Conservation (phyloP, 2,329 filamentous ascomycete species). For the Pestalotiopsis sp. region DNA sequence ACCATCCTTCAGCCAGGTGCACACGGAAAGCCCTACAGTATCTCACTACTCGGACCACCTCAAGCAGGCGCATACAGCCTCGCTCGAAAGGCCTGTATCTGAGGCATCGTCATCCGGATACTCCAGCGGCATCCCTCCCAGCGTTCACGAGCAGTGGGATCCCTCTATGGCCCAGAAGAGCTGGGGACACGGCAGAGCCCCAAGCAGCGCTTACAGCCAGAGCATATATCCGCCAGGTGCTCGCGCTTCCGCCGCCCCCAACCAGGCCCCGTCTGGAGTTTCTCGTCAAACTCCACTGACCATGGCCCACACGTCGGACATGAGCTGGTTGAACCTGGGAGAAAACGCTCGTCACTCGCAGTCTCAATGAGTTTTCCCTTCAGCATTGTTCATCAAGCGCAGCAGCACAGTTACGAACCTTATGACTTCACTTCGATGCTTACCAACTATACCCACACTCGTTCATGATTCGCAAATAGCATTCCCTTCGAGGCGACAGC, state of each 20-base stretch:
- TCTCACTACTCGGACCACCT: conserved; percentile 58
- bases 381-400: background rate
- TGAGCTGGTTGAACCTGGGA: conserved; percentile 81
- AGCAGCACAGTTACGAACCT: conserved; percentile 1
- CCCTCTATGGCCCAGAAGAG: conserved; percentile 45
- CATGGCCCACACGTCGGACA: conserved; percentile 61
- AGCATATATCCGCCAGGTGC: conserved; percentile 47
- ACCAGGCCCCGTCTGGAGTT: conserved; percentile 36
- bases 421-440: conserved; percentile 12
- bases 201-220: conserved; percentile 55
- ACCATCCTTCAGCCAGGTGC: conserved; percentile 66
- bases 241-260: conserved; percentile 30
- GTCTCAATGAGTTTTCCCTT: conserved; percentile 14
- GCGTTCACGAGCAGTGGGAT: conserved; percentile 61
- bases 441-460: conserved; percentile 11
- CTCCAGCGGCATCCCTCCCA: conserved; percentile 68
- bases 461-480: background rate
- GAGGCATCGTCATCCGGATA: conserved; percentile 56
- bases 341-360: conserved; percentile 34
- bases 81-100: conserved; percentile 61
- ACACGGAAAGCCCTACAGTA: conserved; percentile 71
- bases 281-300: conserved; percentile 54
- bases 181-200: conserved; percentile 53
- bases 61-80: conserved; percentile 61
- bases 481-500: background rate